Evolutionary conservation across 2,329 filamentous ascomycete species (phyloP).

Genomic region (Corynespora cassiicola): DNA sequence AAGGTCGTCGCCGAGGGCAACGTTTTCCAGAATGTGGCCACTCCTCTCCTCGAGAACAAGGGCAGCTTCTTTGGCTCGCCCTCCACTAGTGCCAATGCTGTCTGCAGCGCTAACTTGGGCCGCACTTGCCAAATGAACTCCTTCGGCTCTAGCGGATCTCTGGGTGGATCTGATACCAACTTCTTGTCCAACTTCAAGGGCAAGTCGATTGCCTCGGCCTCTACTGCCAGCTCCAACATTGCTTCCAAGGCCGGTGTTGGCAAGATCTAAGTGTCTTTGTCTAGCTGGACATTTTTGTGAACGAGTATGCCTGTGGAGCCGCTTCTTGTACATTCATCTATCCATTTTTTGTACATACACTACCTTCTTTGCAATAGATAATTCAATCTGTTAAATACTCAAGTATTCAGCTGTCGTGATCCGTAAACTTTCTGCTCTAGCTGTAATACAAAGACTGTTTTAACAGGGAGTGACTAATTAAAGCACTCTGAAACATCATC

Average conservation of each 20-base stretch:
- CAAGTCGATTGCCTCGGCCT: constrained; percentile 59
- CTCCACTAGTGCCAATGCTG: constrained; percentile 41
- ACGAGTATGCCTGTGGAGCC: no score
- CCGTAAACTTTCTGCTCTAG: no score
- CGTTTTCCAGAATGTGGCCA: constrained; percentile 62
- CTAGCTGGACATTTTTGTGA: no score
- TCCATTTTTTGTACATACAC: no score
- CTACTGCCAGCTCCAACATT: constrained; percentile 46
- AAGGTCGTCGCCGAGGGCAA: constrained; percentile 63
- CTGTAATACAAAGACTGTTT: no score
- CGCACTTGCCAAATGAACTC: constrained; percentile 59
- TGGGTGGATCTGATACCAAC: constrained; percentile 48
- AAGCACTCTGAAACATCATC: no score
- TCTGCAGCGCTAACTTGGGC: constrained; percentile 56
- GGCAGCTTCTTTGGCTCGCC: constrained; percentile 50
- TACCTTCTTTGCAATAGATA: no score
- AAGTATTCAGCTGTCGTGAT: no score
- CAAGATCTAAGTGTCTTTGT: constrained; percentile 24
- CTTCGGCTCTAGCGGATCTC: constrained; percentile 33
- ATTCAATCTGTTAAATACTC: no score
- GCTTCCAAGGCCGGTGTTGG: constrained; percentile 56
- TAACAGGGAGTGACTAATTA: no score
- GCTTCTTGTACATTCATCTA: no score
- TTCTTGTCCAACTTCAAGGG: constrained; percentile 61
- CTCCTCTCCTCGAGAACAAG: constrained; percentile 49